A percentile compares a stretch with the other conserved stretches of the same genome.
Evolutionary conservation across 2,329 filamentous ascomycete species (phyloP).

Genomic region (Colletotrichum liriopes): DNA sequence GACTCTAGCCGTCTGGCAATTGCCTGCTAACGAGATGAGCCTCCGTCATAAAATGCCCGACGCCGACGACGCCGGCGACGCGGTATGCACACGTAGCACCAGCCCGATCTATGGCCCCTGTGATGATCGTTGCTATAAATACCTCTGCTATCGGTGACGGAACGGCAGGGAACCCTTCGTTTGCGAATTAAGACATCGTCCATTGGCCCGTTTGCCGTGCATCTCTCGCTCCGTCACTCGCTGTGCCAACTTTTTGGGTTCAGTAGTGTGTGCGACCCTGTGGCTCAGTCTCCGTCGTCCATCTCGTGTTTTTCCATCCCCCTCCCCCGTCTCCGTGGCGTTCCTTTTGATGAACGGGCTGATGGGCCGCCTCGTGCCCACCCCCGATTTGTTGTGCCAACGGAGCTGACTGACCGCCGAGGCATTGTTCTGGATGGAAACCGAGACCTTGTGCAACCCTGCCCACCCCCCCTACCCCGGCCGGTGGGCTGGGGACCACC

Average conservation of each 20-base stretch:
- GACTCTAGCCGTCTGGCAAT: background rate
- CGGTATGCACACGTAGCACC: background rate
- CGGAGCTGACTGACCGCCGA: constrained; percentile 3
- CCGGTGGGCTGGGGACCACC: constrained; percentile 14
- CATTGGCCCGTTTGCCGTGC: constrained; percentile 22
- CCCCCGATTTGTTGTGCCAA: background rate
- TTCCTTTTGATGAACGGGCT: too few relatives aligned
- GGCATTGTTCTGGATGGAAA: background rate
- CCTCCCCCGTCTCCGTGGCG: background rate
- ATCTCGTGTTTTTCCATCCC: background rate
- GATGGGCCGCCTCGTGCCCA: background rate
- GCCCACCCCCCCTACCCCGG: background rate
- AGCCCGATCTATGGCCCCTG: constrained; percentile 20
- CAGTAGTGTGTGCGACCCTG: background rate
- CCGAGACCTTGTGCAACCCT: constrained; percentile 3
- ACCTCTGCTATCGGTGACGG: constrained; percentile 17
- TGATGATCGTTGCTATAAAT: constrained; percentile 39
- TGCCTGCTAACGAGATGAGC: constrained; percentile 1
- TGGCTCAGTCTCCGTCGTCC: background rate
- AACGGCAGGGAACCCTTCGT: constrained; percentile 25
- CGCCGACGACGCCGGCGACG: constrained; percentile 6
- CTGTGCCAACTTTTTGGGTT: constrained; percentile 34
- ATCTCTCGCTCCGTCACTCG: background rate
- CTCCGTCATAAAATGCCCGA: constrained; percentile 37
- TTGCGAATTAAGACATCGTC: constrained; percentile 9